Percentiles rank a stretch among this genome's conserved stretches.
These are phyloP conservation scores for Apophysomyces sp. DNA, from an alignment of 371 early-diverging fungal species.

Conservation along the genomic window DNA sequence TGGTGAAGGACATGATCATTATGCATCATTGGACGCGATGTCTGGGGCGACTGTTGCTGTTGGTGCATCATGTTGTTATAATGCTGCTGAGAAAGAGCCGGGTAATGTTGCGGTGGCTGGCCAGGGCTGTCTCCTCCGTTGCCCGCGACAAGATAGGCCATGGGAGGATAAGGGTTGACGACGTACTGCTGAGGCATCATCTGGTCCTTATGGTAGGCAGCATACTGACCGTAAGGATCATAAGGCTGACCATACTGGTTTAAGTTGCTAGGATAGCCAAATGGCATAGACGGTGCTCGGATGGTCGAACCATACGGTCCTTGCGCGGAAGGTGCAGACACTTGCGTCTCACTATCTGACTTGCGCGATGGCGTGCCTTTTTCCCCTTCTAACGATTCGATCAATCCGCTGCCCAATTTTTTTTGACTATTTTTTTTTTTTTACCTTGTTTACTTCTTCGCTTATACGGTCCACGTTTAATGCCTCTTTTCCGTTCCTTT, in stretches of 20 bases:
- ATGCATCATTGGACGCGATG: slow-evolving; percentile 2
- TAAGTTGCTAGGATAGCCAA: slow-evolving; percentile 43
- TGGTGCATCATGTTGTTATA: slow-evolving; percentile 7
- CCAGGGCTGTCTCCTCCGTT: slow-evolving; percentile 10
- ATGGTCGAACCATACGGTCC: slow-evolving; percentile 8
- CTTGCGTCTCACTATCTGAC: slow-evolving; percentile 10
- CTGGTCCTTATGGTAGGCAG: slow-evolving; percentile 28
- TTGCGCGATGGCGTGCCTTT: slow-evolving; percentile 15
- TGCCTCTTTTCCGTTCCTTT: slow-evolving; percentile 83
- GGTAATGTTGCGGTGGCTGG: slow-evolving; percentile 11
- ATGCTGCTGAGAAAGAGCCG: slow-evolving; percentile 1
- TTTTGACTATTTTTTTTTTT: slow-evolving; percentile 4
- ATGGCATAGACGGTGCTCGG: slow-evolving; percentile 24
- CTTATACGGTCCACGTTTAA: slow-evolving; percentile 85
- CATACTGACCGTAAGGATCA: slow-evolving; percentile 37
- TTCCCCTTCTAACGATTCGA: slow-evolving; percentile 12
- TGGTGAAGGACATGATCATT: slow-evolving; percentile 10
- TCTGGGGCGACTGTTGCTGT: slow-evolving; percentile 7
- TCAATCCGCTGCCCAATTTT: background rate
- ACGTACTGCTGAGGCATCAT: slow-evolving; percentile 44
- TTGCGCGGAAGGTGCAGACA: slow-evolving; percentile 20
- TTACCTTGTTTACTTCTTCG: slow-evolving; percentile 41
- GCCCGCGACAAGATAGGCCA: slow-evolving; percentile 41
- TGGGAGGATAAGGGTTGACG: slow-evolving; percentile 41
- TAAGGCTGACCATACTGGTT: slow-evolving; percentile 50